A percentile compares a stretch with the other conserved stretches of the same genome.
Conservation (phyloP, 495 filamentous ascomycete species). For the Aspergillus sparsus region DNA sequence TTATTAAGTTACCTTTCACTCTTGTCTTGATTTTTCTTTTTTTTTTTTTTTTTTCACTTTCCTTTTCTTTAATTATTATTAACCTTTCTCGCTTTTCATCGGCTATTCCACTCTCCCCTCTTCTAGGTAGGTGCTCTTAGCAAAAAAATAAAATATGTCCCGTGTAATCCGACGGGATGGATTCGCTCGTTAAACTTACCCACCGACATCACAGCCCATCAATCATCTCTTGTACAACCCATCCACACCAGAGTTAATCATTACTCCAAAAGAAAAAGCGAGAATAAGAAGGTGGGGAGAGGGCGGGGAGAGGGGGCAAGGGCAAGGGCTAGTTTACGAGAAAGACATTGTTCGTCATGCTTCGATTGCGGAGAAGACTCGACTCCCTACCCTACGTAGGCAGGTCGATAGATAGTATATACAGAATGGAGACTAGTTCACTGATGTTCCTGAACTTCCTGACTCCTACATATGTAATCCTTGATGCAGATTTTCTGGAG, state of each 20-base stretch:
- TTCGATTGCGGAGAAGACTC: background rate
- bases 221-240: background rate
- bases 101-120: background rate
- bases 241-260: slow-evolving; percentile 8
- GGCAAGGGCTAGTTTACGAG: background rate
- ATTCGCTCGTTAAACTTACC: background rate
- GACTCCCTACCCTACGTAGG: background rate
- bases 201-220: background rate
- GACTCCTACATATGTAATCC: slow-evolving; percentile 7
- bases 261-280: slow-evolving; percentile 4
- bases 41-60: background rate
- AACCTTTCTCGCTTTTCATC: slow-evolving; percentile 1
- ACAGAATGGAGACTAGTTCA: background rate
- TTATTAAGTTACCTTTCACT: background rate
- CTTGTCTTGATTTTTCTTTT: background rate
- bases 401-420: too few relatives aligned
- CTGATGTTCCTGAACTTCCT: background rate
- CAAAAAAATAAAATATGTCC: background rate
- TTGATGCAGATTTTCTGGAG: background rate
- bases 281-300: background rate
- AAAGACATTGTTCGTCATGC: background rate
- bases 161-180: slow-evolving; percentile 3
- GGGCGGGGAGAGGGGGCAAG: too few relatives aligned
- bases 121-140: background rate
- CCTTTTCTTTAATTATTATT: background rate